Evolutionary conservation across 352 stramenopile species (phyloP), one percentile per base, ranked within the genome.

Genomic region (Globisporangium cystogenes): DNA sequence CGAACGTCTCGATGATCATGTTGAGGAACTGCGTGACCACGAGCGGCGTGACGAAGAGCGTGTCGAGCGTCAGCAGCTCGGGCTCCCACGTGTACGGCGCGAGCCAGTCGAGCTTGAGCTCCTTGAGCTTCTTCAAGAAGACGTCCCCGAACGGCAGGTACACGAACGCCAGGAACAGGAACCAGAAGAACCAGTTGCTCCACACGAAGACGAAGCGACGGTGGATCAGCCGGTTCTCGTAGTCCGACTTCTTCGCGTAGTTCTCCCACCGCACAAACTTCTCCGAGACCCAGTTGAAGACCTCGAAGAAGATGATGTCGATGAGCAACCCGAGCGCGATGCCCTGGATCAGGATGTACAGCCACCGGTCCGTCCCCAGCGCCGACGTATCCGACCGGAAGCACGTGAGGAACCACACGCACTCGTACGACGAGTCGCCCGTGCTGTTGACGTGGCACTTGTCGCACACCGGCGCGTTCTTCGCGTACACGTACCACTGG

Each of bases 131-230:
- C 40, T 60, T 51, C 24, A 93, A 44, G 35, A 94, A 89, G 20
- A 63, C 51, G 35, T 81, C 74, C 8, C 86, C 86, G 59, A 94
- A 96, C 24, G 86, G 86, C 52, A 96, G 39, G 62, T 96, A 96
- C n/a, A 96, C 79, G 53, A 96, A 96, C 24, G 86, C 87, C 20
- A 96, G 70, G 48, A 93, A 93, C 4, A 96, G 59, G 52, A 94
- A 96, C 86, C 86, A 96, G 54, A 93, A 94, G 64, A 96, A 96
- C 86, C 86, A 94, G 65, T 96, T 96, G 62, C 83, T 93, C 86
- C 86, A 96, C 35, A 93, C 83, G 48, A 96, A 96, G 10, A 96
- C 80, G 51, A 96, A 96, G 36, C 80, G 82, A 18, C 86, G 82
- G 45, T 93, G 85, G 35, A 93, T 93, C 29, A 93, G 54, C 1